Evolutionary conservation across 345 rosid species (phyloP), one percentile per base, ranked within the genome.

Genomic region (Corchorus capsularis): DNA sequence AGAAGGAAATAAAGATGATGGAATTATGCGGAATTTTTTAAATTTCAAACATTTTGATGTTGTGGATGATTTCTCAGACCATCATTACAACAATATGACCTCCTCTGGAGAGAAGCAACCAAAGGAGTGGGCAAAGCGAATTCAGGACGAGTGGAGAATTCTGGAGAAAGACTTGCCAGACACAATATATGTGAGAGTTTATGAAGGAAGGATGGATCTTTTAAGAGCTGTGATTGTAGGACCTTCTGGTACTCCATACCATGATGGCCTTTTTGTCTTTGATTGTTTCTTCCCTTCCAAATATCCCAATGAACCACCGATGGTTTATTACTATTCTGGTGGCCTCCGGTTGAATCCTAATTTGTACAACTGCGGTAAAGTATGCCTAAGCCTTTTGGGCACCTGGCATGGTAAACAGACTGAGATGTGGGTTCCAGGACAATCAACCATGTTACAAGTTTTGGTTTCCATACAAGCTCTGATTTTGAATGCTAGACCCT

Each of bases 301-400:
- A 60, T 87, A 89, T 80, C 92, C 92, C 5, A 20, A 81, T 53
- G 75, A 57, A 19, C 90, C 92, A 17, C 90, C 92, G 19, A 81
- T 72, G 85, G 89, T 89, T 45, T 85, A 83, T 72, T 89, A 89
- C 82, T 89, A 89, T 75, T 89, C 92, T 14, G 92, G 92, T 52
- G 92, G 90, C 19, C 87, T 89, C 62, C 84, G 90, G 17, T 64
- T 86, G 65, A 89, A 89, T 72, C 92, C 92, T 15, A 89, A 89
- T 79, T 62, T 89, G 73, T 87, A 89, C 73, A 81, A 85, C 57
- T 85, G 89, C 74, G 92, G 92, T 19, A 89, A 87, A 87, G 90
- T 89, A 39, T 89, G 92, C 83, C 86, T 89, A 56, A 85, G 92
- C 74, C 90, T 89, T 77, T 78, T 89, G 84, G 92, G 92, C 49